Percentiles rank a stretch among this genome's conserved stretches.
These are phyloP conservation scores for Aureobasidium sp. DNA, from an alignment of 2,329 filamentous ascomycete genomes.

Conservation along the genomic window DNA sequence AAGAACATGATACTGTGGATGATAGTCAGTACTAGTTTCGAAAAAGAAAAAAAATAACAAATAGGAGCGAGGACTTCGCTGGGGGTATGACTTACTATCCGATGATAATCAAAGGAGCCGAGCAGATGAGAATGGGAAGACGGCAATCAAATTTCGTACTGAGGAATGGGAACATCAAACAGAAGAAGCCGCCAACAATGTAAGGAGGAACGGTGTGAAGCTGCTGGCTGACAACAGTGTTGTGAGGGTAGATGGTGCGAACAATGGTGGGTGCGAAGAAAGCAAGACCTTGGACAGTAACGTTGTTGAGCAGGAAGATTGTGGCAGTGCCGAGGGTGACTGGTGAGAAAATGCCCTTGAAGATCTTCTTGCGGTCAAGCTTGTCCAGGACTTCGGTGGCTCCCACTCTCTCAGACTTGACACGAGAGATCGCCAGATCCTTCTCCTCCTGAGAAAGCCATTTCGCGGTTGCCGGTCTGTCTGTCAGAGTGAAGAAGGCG, in stretches of 20 bases:
- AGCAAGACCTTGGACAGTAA: constrained; percentile 61
- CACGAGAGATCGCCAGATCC: constrained; percentile 54
- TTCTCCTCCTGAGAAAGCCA: constrained; percentile 61
- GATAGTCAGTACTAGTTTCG: neutral
- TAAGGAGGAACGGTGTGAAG: constrained; percentile 64
- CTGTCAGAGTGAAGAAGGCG: constrained; percentile 56
- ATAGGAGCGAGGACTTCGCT: neutral
- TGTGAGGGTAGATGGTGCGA: constrained; percentile 54
- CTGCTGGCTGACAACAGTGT: constrained; percentile 53
- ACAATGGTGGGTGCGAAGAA: constrained; percentile 67
- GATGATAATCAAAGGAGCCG: constrained; percentile 55
- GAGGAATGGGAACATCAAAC: constrained; percentile 50
- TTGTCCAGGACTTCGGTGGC: constrained; percentile 55
- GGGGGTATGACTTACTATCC: constrained; percentile 40
- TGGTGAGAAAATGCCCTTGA: constrained; percentile 55
- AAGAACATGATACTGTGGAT: constrained; percentile 51
- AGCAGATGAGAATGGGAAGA: constrained; percentile 51
- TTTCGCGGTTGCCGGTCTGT: constrained; percentile 56
- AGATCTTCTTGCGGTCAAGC: constrained; percentile 50
- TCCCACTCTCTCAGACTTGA: constrained; percentile 59
- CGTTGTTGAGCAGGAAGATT: constrained; percentile 57
- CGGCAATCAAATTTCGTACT: constrained; percentile 53
- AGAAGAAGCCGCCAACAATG: constrained; percentile 59
- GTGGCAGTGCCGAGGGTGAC: constrained; percentile 48
- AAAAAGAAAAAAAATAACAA: neutral